Conservation (phyloP, 2,329 filamentous ascomycete genomes). For the Hymenoscyphus infarciens region DNA sequence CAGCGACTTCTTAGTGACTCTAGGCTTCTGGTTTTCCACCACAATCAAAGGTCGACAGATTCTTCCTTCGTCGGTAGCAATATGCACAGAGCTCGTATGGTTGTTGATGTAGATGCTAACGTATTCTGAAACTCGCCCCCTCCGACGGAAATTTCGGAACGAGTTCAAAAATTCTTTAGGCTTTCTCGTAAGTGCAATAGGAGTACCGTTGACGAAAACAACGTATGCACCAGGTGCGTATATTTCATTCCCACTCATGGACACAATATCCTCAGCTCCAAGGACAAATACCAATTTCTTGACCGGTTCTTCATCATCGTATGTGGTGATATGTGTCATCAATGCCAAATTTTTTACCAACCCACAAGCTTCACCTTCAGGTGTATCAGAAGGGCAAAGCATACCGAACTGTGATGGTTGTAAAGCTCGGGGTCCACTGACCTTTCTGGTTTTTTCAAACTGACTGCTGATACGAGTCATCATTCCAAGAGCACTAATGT, state of each 20-base stretch:
- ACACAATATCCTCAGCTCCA: constrained; percentile 77
- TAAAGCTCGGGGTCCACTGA: constrained; percentile 89
- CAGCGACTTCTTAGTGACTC: constrained; percentile 74
- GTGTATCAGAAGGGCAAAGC: constrained; percentile 95
- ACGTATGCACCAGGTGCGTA: constrained; percentile 81
- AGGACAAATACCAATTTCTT: constrained; percentile 81
- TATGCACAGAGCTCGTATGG: constrained; percentile 86
- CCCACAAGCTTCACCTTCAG: constrained; percentile 97
- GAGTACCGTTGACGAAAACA: constrained; percentile 93
- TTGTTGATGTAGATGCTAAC: constrained; percentile 95
- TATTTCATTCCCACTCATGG: constrained; percentile 79
- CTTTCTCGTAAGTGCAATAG: constrained; percentile 78
- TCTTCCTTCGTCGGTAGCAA: constrained; percentile 93
- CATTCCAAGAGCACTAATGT: constrained; percentile 96
- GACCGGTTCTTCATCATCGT: constrained; percentile 89
- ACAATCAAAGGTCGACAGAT: constrained; percentile 96
- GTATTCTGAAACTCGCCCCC: constrained; percentile 91
- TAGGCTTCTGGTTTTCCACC: constrained; percentile 82
- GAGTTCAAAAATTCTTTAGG: constrained; percentile 82
- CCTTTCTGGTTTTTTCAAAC: constrained; percentile 97
- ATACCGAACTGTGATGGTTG: constrained; percentile 98
- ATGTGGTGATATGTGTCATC: constrained; percentile 99
- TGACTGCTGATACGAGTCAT: constrained; percentile 99
- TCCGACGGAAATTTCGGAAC: constrained; percentile 83
- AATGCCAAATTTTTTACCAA: constrained; percentile 95